phyloP scores from a whole-genome alignment of 2,329 filamentous ascomycete genomes.

The Nemania sp. region DNA sequence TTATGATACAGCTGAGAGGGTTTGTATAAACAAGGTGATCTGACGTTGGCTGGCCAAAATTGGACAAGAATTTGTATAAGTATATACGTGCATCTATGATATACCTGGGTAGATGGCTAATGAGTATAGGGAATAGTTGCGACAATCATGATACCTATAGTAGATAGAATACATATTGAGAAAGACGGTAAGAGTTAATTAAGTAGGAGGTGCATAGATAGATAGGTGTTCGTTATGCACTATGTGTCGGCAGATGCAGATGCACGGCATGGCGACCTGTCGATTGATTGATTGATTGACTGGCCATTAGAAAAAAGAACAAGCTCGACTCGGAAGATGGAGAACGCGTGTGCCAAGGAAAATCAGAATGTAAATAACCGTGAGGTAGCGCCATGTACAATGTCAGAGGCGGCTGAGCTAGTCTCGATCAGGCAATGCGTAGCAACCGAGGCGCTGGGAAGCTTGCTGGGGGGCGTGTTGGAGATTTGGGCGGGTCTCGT shows the following conservation, averaged over 20 bases:
- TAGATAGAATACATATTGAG: too few species aligned
- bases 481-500: background rate
- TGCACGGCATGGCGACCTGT: conserved; percentile 1
- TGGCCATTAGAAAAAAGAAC: background rate
- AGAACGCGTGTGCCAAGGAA: conserved; percentile 24
- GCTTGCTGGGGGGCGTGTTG: too few species aligned
- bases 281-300: background rate
- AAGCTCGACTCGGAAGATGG: background rate
- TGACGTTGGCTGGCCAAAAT: background rate
- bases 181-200: too few species aligned
- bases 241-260: background rate
- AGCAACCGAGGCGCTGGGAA: conserved; percentile 27
- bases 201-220: too few species aligned
- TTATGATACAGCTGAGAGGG: background rate
- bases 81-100: too few species aligned
- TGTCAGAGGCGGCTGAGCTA: conserved; percentile 30
- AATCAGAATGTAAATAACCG: conserved; percentile 7
- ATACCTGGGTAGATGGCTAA: too few species aligned
- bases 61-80: background rate
- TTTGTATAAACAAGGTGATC: background rate
- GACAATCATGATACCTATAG: too few species aligned
- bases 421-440: conserved; percentile 15
- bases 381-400: conserved; percentile 42
- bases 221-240: too few species aligned
- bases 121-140: too few species aligned